Base-by-base conservation (phyloP, 2,329 filamentous ascomycete genomes). In the Apiospora koreana region DNA sequence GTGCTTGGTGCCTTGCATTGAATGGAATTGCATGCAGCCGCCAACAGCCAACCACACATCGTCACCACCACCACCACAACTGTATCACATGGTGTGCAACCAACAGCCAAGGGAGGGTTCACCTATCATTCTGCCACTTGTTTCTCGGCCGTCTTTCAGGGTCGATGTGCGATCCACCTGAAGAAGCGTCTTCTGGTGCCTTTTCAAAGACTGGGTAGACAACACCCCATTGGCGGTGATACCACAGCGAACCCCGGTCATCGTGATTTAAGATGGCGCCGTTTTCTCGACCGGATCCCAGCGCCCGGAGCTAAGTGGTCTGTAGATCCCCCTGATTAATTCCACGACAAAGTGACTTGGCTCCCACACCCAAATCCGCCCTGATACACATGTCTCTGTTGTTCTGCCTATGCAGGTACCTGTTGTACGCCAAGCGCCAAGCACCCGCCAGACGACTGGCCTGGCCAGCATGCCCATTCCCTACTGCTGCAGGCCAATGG, bases 311-410 rank as follows among this genome's bases (percentile, higher is more conserved):
- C 65, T 67, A 67, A 35, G 42, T 46, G 9, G 65, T n/a, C 42
- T 14, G 65, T 46, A 31, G 65, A 46, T 46, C 65, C 65, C 65
- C 65, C 65, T 67, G 65, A 67, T 46, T 46, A 67, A 46, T 67
- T 67, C 65, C 65, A 46, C 25, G 65, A 10, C 42, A 38, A 38
- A 38, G 54, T 38, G 54, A 38, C 54, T 9, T 62, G 54, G 54
- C 54, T 62, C 54, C n/a, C 31, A 38, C 54, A 38, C 54, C 54
- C 54, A 38, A n/a, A n/a, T 62, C 5, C 18, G 18, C 18, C 21
- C 54, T 62, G 54, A 62, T 14, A 62, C 54, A 62, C 54, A 38
- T 62, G 54, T 62, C 54, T 62, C 54, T 62, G 28, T 12, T 46
- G 42, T 35, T 67, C 42, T 43, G 25, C 65, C 65, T 42, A 67